These are phyloP conservation scores for Pyrus communis DNA, from an alignment of 306 rosid species.

Conservation along the genomic window DNA sequence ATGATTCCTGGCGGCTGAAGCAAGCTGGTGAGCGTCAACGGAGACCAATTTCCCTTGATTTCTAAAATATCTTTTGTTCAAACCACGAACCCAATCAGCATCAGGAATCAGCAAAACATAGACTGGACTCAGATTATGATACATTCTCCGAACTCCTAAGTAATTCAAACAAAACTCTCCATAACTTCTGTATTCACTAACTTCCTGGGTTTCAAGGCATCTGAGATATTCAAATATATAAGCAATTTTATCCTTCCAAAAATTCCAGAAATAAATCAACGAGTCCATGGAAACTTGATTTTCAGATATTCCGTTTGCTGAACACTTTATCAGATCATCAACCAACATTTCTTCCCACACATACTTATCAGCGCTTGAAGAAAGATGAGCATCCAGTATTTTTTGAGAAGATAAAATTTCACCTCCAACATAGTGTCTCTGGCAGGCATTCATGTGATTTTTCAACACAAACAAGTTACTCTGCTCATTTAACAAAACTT, in stretches of 20 bases:
- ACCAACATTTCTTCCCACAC: slow-evolving; percentile 28
- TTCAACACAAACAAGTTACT: slow-evolving; percentile 1
- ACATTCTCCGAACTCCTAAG: slow-evolving; percentile 45
- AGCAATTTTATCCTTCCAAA: slow-evolving; percentile 50
- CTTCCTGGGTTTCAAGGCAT: slow-evolving; percentile 25
- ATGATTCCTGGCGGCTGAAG: slow-evolving; percentile 30
- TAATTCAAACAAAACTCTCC: slow-evolving; percentile 44
- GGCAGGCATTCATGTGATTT: slow-evolving; percentile 35
- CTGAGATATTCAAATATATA: slow-evolving; percentile 28
- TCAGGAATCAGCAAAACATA: slow-evolving; percentile 42
- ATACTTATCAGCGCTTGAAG: slow-evolving; percentile 22
- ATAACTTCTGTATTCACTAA: slow-evolving; percentile 11
- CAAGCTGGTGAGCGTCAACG: slow-evolving; percentile 24
- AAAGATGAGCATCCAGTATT: slow-evolving; percentile 55
- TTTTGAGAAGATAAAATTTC: slow-evolving; percentile 50
- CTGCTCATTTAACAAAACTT: slow-evolving; percentile 30
- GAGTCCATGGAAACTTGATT: slow-evolving; percentile 46
- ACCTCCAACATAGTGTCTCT: slow-evolving; percentile 28
- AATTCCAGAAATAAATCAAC: slow-evolving; percentile 53
- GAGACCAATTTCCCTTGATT: slow-evolving; percentile 34
- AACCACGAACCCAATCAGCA: slow-evolving; percentile 49
- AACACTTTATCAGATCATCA: slow-evolving; percentile 17
- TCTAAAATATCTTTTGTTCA: slow-evolving; percentile 20
- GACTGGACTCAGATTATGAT: slow-evolving; percentile 4
- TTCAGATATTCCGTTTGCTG: slow-evolving; percentile 16